Conservation (phyloP, 129 eudicot species). For the Smallanthus sonchifolius region DNA sequence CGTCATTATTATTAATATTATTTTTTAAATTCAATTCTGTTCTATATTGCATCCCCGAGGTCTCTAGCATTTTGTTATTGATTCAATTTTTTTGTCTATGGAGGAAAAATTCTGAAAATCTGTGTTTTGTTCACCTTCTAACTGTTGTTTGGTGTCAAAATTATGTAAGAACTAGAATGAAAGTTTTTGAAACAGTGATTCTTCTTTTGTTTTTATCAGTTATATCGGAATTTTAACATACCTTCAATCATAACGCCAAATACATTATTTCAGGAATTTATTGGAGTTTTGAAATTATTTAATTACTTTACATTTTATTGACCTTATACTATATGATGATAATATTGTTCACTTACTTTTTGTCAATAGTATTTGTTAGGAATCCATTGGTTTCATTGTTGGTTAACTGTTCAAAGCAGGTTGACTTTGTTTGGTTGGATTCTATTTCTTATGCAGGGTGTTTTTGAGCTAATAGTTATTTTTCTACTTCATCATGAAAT, state of each 20-base stretch:
- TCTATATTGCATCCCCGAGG: constrained; percentile 25
- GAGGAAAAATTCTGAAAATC: not conserved
- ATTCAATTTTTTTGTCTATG: not conserved
- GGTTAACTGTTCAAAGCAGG: not conserved
- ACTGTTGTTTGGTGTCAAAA: not conserved
- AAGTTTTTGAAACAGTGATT: not conserved
- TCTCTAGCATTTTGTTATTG: constrained; percentile 26
- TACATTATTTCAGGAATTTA: not conserved
- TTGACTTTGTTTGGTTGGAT: constrained; percentile 21
- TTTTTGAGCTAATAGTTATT: constrained; percentile 2
- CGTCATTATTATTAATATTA: constrained; percentile 2
- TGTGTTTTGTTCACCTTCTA: not conserved
- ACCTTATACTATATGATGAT: constrained; percentile 4
- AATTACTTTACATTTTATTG: constrained; percentile 7
- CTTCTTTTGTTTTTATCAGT: not conserved
- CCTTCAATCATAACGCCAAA: not conserved
- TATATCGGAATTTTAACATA: not conserved
- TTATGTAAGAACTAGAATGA: not conserved
- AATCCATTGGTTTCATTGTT: constrained; percentile 23
- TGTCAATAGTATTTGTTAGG: constrained; percentile 10
- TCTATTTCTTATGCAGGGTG: constrained; percentile 1
- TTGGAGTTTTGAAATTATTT: too few species aligned
- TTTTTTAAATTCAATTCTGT: not conserved
- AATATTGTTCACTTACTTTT: constrained; percentile 19
- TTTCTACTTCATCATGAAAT: not conserved